Evolutionary conservation across 768 basidiomycete species (phyloP).

Genomic region (Tulasnella sp.): DNA sequence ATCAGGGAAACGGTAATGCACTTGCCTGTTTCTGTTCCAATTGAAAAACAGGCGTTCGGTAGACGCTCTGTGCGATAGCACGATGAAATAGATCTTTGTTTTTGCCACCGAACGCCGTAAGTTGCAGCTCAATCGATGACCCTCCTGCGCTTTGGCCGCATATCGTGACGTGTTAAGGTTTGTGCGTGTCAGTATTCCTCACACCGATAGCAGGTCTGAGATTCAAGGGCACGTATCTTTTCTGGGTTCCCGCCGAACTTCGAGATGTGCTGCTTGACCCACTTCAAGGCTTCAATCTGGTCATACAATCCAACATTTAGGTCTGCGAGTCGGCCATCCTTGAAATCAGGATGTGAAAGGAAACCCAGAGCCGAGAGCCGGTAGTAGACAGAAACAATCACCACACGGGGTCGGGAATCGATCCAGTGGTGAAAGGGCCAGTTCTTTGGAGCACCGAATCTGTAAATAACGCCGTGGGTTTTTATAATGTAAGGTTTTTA

Average conservation of each 20-base stretch:
- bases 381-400: constrained; percentile 65
- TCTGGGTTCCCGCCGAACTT: constrained; percentile 43
- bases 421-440: constrained; percentile 62
- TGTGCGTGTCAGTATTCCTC: background rate
- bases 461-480: too few species aligned
- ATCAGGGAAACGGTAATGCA: background rate
- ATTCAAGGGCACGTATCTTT: background rate
- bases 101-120: constrained; percentile 44
- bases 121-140: constrained; percentile 51
- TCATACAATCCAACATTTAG: constrained; percentile 56
- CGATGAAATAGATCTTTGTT: constrained; percentile 44
- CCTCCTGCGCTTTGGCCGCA: constrained; percentile 58
- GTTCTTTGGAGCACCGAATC: constrained; percentile 23
- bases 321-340: constrained; percentile 43
- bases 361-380: constrained; percentile 62
- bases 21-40: constrained; percentile 51
- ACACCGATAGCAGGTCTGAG: background rate
- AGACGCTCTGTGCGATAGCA: constrained; percentile 62
- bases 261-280: constrained; percentile 41
- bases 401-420: constrained; percentile 55
- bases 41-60: constrained; percentile 48
- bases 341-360: constrained; percentile 49
- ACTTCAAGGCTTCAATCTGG: constrained; percentile 45
- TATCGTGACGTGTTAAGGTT: constrained; percentile 40
- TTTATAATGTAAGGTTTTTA: too few species aligned